Conservation (phyloP, 495 filamentous ascomycete species). For the Podospora pseudocomata region DNA sequence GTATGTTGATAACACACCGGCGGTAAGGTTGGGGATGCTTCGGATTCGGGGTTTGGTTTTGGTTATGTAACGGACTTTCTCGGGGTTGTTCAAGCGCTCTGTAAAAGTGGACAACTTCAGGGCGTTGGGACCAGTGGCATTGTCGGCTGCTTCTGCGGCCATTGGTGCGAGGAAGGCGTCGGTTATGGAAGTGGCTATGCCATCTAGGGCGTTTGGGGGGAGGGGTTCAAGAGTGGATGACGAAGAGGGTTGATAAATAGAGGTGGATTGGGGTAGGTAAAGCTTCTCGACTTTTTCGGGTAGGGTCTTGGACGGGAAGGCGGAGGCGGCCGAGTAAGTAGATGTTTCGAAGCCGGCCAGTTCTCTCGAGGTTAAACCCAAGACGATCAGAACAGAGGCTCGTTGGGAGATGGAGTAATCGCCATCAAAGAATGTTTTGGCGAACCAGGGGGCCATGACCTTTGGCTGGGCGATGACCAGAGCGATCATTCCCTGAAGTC, state of each 20-base stretch:
- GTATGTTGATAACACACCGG: conserved; percentile 64
- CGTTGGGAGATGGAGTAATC: conserved; percentile 86
- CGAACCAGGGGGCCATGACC: conserved; percentile 78
- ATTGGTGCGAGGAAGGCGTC: conserved; percentile 74
- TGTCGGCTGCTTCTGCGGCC: conserved; percentile 66
- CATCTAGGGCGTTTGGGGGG: conserved; percentile 56
- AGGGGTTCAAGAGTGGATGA: conserved; percentile 46
- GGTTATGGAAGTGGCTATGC: conserved; percentile 58
- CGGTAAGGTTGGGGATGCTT: conserved; percentile 68
- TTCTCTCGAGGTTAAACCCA: conserved; percentile 84
- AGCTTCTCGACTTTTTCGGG: conserved; percentile 55
- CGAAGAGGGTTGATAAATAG: conserved; percentile 15
- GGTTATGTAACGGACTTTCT: conserved; percentile 23
- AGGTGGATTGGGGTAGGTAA: conserved; percentile 32
- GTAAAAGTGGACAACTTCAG: conserved; percentile 66
- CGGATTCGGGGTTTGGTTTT: conserved; percentile 54
- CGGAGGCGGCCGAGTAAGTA: conserved; percentile 42
- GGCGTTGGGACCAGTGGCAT: conserved; percentile 69
- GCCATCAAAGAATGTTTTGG: conserved; percentile 81
- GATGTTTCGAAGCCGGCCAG: conserved; percentile 74
- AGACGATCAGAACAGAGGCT: conserved; percentile 70
- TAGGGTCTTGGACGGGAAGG: conserved; percentile 72
- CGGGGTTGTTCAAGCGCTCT: conserved; percentile 35
- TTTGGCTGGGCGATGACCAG: conserved; percentile 71
- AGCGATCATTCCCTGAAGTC: conserved; percentile 80